Evolutionary conservation across 805 yeast genomes (phyloP).

Genomic region (Peterozyma xylosa): DNA sequence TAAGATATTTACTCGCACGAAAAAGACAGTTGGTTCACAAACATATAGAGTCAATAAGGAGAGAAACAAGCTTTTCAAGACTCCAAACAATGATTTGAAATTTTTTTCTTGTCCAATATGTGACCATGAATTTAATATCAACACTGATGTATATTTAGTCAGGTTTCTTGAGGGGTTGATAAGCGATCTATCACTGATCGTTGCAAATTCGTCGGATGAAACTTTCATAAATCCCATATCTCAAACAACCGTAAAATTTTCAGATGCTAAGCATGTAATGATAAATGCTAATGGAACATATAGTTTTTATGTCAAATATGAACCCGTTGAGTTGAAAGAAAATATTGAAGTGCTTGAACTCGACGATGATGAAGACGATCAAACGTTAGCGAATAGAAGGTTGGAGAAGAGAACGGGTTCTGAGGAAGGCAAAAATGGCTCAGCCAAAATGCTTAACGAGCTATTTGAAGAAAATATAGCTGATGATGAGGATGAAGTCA

Average conservation of each 20-base stretch:
- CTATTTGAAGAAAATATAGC: too few relatives aligned
- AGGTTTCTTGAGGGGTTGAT: slow-evolving; percentile 19
- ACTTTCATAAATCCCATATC: not conserved
- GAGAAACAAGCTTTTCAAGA: slow-evolving; percentile 11
- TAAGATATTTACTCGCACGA: slow-evolving; percentile 12
- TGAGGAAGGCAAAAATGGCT: too few relatives aligned
- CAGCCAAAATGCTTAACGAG: too few relatives aligned
- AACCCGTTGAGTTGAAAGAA: not conserved
- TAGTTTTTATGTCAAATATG: slow-evolving; percentile 1
- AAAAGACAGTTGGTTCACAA: not conserved
- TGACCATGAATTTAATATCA: slow-evolving; percentile 24
- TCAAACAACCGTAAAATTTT: not conserved
- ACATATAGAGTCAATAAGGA: slow-evolving; percentile 10
- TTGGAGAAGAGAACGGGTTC: too few relatives aligned
- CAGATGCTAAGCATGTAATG: slow-evolving; percentile 2
- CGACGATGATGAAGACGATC: slow-evolving; percentile 1
- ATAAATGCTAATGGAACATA: slow-evolving; percentile 2
- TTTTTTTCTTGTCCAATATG: slow-evolving; percentile 27
- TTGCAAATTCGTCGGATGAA: not conserved
- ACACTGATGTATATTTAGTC: slow-evolving; percentile 21
- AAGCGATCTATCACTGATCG: not conserved
- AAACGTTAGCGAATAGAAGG: too few relatives aligned
- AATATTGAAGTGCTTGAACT: slow-evolving; percentile 2
- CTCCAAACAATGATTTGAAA: slow-evolving; percentile 18
- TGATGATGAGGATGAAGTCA: too few relatives aligned